Conservation (phyloP, 2,329 filamentous ascomycete genomes). For the Aspergillus nomiae region DNA sequence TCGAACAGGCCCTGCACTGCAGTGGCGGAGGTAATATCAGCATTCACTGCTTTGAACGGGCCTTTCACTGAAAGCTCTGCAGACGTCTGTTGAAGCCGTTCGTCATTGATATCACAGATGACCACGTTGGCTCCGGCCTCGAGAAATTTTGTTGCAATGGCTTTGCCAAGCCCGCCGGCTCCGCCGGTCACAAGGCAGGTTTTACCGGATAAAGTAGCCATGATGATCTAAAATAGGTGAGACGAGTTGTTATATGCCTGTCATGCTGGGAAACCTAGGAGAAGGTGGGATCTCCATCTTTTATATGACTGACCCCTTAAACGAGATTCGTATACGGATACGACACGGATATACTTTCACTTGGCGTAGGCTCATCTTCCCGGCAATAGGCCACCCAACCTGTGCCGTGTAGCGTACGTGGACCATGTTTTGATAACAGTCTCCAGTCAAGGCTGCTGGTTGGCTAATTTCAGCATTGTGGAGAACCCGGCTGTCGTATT, state of each 20-base stretch:
- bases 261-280: neutral
- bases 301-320: neutral
- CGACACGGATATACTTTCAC: neutral
- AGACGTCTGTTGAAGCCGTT: conserved; percentile 25
- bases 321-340: neutral
- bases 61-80: conserved; percentile 26
- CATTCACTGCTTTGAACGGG: conserved; percentile 30
- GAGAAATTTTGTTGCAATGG: conserved; percentile 37
- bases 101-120: conserved; percentile 40
- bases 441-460: neutral
- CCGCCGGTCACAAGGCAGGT: conserved; percentile 39
- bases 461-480: neutral
- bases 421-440: neutral
- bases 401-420: neutral
- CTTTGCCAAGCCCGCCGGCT: conserved; percentile 40
- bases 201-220: conserved; percentile 20
- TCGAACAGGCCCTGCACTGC: conserved; percentile 43
- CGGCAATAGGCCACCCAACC: neutral
- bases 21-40: conserved; percentile 40
- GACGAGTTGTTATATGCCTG: neutral
- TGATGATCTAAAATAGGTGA: neutral
- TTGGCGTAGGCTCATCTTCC: neutral
- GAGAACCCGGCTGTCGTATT: neutral
- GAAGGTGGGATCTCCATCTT: neutral
- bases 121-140: conserved; percentile 41